Conservation (phyloP, 805 yeast species). For the Starmerella apis region DNA sequence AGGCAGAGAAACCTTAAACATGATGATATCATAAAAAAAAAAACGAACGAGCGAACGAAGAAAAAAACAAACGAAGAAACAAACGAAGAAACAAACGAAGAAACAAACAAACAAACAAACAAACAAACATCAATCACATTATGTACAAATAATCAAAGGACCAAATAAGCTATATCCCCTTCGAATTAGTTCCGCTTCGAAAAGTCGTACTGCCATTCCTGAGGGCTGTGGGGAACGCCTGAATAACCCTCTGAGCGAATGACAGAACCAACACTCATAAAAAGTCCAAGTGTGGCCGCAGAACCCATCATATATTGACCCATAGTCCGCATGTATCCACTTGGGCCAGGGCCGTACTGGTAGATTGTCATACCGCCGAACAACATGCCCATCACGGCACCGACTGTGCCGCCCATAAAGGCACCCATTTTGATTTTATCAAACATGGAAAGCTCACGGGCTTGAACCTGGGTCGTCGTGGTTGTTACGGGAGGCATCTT, state of each 20-base stretch:
- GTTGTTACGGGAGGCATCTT: slow-evolving; percentile 30
- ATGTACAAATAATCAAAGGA: background rate
- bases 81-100: too few relatives aligned
- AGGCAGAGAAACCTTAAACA: too few relatives aligned
- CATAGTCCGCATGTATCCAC: slow-evolving; percentile 89
- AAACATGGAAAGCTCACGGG: slow-evolving; percentile 60
- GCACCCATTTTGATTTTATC: slow-evolving; percentile 98
- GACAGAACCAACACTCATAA: slow-evolving; percentile 90
- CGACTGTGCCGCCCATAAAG: slow-evolving; percentile 86
- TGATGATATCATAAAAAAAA: too few relatives aligned
- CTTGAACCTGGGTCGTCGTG: slow-evolving; percentile 27
- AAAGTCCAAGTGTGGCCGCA: slow-evolving; percentile 91
- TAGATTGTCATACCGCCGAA: slow-evolving; percentile 89
- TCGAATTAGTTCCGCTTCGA: background rate
- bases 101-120: too few relatives aligned
- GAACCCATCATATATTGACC: slow-evolving; percentile 96
- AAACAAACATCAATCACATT: slow-evolving; percentile 4
- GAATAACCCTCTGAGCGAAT: slow-evolving; percentile 30
- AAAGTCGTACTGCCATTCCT: slow-evolving; percentile 17
- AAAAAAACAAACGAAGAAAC: too few relatives aligned
- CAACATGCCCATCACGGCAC: slow-evolving; percentile 87
- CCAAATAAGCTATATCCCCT: background rate
- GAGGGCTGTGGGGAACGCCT: slow-evolving; percentile 15
- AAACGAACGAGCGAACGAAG: too few relatives aligned
- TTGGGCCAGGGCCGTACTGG: slow-evolving; percentile 96